Conservation (phyloP, 116 monocot genomes). For the Zostera marina region DNA sequence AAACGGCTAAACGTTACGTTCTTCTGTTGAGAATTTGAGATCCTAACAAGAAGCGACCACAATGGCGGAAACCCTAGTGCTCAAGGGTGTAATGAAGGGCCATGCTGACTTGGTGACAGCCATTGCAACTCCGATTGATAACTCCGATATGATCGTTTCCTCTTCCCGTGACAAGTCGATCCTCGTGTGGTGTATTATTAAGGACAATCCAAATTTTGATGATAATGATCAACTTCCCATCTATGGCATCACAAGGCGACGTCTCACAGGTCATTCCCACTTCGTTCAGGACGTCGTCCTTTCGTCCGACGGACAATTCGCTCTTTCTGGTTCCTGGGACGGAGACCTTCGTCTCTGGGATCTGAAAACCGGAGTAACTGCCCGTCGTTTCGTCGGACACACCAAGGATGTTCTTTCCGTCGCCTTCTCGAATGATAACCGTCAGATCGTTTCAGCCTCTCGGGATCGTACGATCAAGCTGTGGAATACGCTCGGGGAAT, state of each 20-base stretch:
- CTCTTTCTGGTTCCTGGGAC: conserved; percentile 15
- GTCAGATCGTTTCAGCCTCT: conserved; percentile 22
- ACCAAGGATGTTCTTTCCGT: conserved; percentile 23
- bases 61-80: conserved; percentile 17
- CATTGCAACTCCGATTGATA: conserved; percentile 20
- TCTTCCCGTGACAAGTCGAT: conserved; percentile 24
- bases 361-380: conserved; percentile 11
- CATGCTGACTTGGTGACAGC: conserved; percentile 20
- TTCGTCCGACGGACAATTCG: conserved; percentile 17
- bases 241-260: conserved; percentile 12
- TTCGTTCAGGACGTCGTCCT: conserved; percentile 18
- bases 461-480: conserved; percentile 19
- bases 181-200: conserved; percentile 17
- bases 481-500: conserved; percentile 20
- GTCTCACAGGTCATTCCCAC: conserved; percentile 16
- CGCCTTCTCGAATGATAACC: conserved; percentile 21
- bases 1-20: neutral
- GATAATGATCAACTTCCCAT: neutral
- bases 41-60: neutral
- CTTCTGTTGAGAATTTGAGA: neutral
- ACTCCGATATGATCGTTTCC: conserved; percentile 23
- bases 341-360: conserved; percentile 19
- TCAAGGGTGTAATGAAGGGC: conserved; percentile 17
- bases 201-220: conserved; percentile 1
- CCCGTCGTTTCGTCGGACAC: conserved; percentile 20